Percentiles rank a stretch among this genome's conserved stretches.
phyloP scores from a whole-genome alignment of 805 yeast genomes.

The Tetrapisispora taiwanensis region DNA sequence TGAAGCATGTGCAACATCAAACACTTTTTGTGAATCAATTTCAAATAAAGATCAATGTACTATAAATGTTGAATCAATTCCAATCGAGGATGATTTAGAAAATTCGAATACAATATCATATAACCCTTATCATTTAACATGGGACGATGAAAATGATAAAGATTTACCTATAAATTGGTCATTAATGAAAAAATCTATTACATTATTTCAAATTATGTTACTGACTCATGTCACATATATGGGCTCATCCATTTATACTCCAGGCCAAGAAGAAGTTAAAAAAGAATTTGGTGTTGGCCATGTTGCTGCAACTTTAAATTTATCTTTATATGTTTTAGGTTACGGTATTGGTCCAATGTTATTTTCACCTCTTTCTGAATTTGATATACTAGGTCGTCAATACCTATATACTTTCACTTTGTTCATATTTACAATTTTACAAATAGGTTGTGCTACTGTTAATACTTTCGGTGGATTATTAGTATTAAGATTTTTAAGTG shows the following conservation, averaged over 20 bases:
- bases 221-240: conserved; percentile 44
- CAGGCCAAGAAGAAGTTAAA: conserved; percentile 38
- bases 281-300: conserved; percentile 37
- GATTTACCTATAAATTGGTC: conserved; percentile 54
- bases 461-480: conserved; percentile 41
- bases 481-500: conserved; percentile 44
- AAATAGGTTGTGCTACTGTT: conserved; percentile 46
- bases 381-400: conserved; percentile 44
- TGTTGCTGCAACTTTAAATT: conserved; percentile 40
- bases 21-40: no score
- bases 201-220: conserved; percentile 34
- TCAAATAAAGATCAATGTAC: no score
- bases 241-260: conserved; percentile 48
- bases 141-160: conserved; percentile 35
- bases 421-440: conserved; percentile 39
- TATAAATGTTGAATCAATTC: no score
- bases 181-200: conserved; percentile 28
- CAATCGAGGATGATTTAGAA: no score
- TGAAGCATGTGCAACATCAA: no score
- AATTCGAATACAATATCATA: neutral
- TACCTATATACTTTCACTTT: conserved; percentile 39
- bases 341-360: conserved; percentile 53
- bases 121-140: conserved; percentile 25
- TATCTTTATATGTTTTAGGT: conserved; percentile 47
- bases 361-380: conserved; percentile 50